Percentiles rank a stretch among this genome's conserved stretches.
Conservation (phyloP, 192 early-diverging fungal species). For the Neocallimastix lanati region DNA sequence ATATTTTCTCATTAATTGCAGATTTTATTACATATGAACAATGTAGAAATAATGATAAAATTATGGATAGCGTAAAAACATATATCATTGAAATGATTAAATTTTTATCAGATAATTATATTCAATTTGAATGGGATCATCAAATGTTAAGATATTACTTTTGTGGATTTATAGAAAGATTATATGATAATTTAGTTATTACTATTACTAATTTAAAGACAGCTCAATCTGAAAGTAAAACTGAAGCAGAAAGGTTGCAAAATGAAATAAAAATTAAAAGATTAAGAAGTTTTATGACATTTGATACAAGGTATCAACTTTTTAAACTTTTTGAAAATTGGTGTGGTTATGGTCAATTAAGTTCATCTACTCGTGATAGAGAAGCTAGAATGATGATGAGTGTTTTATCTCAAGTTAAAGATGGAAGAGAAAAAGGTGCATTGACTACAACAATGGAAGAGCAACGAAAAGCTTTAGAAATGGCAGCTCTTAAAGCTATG, state of each 20-base stretch:
- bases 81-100: slow-evolving; percentile 60
- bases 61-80: slow-evolving; percentile 41
- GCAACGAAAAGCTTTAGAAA: slow-evolving; percentile 56
- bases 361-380: slow-evolving; percentile 27
- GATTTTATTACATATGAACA: slow-evolving; percentile 36
- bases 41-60: slow-evolving; percentile 34
- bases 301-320: slow-evolving; percentile 52
- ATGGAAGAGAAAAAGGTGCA: slow-evolving; percentile 40
- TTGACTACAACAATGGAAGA: slow-evolving; percentile 49
- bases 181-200: slow-evolving; percentile 51
- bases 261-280: background rate
- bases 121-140: slow-evolving; percentile 73
- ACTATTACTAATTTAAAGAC: background rate
- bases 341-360: slow-evolving; percentile 64
- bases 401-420: slow-evolving; percentile 52
- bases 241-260: background rate
- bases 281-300: slow-evolving; percentile 36
- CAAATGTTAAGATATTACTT: slow-evolving; percentile 73
- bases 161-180: slow-evolving; percentile 68
- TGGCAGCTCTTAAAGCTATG: slow-evolving; percentile 74
- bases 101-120: slow-evolving; percentile 57
- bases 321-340: slow-evolving; percentile 82
- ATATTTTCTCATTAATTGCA: slow-evolving; percentile 49
- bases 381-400: slow-evolving; percentile 47
- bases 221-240: background rate